phyloP scores from a whole-genome alignment of 192 early-diverging fungal genomes.

The Gonapodya prolifera region DNA sequence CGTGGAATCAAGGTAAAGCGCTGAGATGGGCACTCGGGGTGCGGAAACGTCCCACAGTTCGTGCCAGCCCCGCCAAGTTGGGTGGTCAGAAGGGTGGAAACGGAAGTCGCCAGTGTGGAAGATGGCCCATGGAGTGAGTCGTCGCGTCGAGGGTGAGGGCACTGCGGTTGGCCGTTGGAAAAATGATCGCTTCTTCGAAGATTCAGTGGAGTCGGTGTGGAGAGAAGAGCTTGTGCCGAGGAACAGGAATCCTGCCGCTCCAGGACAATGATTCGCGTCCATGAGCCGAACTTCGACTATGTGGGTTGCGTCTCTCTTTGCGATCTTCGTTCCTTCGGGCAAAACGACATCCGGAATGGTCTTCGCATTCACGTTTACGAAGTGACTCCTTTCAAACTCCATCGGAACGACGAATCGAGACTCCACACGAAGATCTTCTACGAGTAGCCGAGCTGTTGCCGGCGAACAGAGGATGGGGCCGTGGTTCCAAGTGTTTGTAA shows the following conservation, averaged over 20 bases:
- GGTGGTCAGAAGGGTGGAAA: not conserved
- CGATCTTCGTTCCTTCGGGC: too few species aligned
- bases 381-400: not conserved
- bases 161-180: not conserved
- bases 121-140: not conserved
- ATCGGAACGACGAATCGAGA: not conserved
- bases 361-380: too few species aligned
- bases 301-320: too few species aligned
- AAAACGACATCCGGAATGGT: too few species aligned
- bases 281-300: not conserved
- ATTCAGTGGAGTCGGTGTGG: not conserved
- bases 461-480: not conserved
- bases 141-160: too few species aligned
- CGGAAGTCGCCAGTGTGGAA: not conserved
- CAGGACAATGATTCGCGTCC: not conserved
- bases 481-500: not conserved
- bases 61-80: not conserved
- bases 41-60: not conserved
- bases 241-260: not conserved
- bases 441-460: not conserved
- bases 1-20: not conserved
- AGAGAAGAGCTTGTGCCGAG: not conserved
- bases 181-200: not conserved
- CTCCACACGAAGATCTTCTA: not conserved
- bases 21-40: not conserved